These are phyloP conservation scores for Aspergillus unguis DNA, from an alignment of 2,329 filamentous ascomycete species.

Conservation along the genomic window DNA sequence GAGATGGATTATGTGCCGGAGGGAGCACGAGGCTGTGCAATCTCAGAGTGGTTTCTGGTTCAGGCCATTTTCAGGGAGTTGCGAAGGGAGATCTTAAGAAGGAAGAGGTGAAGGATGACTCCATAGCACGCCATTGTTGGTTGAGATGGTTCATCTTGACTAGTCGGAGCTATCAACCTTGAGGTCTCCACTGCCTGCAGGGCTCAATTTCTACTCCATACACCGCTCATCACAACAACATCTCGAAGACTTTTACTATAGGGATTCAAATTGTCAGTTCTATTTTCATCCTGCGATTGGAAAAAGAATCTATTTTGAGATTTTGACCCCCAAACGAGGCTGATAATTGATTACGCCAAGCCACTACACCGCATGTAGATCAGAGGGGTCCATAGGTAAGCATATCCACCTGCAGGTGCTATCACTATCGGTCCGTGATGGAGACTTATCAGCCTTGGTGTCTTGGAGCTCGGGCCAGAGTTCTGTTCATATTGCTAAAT, in stretches of 20 bases:
- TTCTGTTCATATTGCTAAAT: too few relatives aligned
- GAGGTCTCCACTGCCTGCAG: too few relatives aligned
- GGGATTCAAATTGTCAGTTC: too few relatives aligned
- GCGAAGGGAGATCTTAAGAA: background rate
- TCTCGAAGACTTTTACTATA: too few relatives aligned
- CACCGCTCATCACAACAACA: background rate
- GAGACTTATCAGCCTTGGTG: background rate
- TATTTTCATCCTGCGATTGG: too few relatives aligned
- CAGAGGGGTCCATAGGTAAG: background rate
- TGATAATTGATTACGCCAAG: too few relatives aligned
- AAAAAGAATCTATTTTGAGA: too few relatives aligned
- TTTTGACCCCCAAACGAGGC: too few relatives aligned
- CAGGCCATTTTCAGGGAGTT: background rate
- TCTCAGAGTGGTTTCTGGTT: background rate
- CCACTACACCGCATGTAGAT: background rate
- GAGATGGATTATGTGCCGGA: too few relatives aligned
- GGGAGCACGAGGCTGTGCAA: too few relatives aligned
- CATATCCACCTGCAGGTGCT: background rate
- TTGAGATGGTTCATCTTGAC: slow-evolving; percentile 18
- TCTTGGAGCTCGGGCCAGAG: too few relatives aligned
- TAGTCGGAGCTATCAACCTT: background rate
- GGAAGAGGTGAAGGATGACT: slow-evolving; percentile 9
- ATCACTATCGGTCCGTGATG: background rate
- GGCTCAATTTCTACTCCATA: background rate
- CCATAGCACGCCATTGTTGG: slow-evolving; percentile 21